Conservation (phyloP, 495 filamentous ascomycete species). For the Daldinia caldariorum region DNA sequence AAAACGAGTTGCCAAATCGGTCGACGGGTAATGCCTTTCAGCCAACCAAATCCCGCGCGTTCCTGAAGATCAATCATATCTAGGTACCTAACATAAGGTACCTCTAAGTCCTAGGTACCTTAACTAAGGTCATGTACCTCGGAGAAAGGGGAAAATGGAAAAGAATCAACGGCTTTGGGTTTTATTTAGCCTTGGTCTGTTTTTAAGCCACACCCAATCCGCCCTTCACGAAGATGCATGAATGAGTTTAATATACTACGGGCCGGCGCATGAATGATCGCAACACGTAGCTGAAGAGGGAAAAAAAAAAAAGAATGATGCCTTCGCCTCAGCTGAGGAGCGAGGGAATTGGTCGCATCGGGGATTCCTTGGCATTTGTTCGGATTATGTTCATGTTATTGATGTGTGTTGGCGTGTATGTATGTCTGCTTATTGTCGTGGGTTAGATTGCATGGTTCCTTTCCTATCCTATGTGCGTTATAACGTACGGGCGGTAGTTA, state of each 20-base stretch:
- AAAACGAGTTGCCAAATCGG: slow-evolving; percentile 40
- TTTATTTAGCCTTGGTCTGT: background rate
- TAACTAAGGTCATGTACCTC: background rate
- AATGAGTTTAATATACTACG: too few relatives aligned
- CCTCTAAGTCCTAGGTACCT: too few relatives aligned
- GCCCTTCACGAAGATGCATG: too few relatives aligned
- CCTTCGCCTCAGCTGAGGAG: slow-evolving; percentile 2
- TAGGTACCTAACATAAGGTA: too few relatives aligned
- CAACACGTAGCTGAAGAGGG: background rate
- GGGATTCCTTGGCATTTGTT: background rate
- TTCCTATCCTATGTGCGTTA: too few relatives aligned
- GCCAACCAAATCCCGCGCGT: slow-evolving; percentile 38
- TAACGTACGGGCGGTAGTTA: too few relatives aligned
- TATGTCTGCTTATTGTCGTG: too few relatives aligned
- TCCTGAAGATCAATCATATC: slow-evolving; percentile 36
- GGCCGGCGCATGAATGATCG: background rate
- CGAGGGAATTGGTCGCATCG: background rate
- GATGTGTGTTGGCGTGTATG: too few relatives aligned
- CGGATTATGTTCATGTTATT: background rate
- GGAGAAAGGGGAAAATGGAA: too few relatives aligned
- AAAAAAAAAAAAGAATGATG: background rate
- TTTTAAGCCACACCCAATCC: background rate
- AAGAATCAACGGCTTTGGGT: too few relatives aligned
- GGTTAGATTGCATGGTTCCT: too few relatives aligned
- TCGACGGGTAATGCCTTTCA: slow-evolving; percentile 10